Base-by-base conservation (phyloP, 805 yeast species). In the Kazachstania kunashirensis region DNA sequence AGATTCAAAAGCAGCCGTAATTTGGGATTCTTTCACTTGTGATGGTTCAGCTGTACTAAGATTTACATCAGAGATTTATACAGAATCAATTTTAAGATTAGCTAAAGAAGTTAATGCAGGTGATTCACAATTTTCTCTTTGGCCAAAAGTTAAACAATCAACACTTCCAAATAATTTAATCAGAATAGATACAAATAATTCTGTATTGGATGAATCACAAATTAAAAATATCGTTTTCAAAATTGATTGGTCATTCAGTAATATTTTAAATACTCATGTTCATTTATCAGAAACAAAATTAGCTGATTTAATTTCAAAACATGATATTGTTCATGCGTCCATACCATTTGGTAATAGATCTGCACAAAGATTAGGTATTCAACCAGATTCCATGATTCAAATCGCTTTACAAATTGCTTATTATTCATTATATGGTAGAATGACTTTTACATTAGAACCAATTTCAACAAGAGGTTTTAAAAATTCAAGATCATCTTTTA, bases 31-130 rank as follows among this genome's bases (percentile, higher is more conserved):
- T 65, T 63, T 94, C 9, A 92, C 94, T 39, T 92, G 85, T 31
- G 96, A 86, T 61, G 96, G 96, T 37, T 94, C 88, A 46, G 84
- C 92, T 0, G 94, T 86, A 2, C 65, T 86, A 47, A 65, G 96
- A 44, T 86, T 82, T 61, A 92, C 86, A 2, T 77, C 88, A 26
- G 96, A 86, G 55, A 79, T 83, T 23, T 86, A 84, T 57, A 84
- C 96, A 0, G 96, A 86, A 55, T 82, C 95, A 2, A 80, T 86
- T 30, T 63, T 86, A 43, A 71, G 94, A 37, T 75, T 85, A 59
- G 95, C 95, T 2, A 75, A 73, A 53, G 69, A 79, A 17, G 84
- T 84, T 44, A 84, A 85, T 53, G 76, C 73, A 33, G 75, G 76
- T 19, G 58, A 55, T 31, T 49, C 66, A 19, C 43, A 43, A 6